Percentiles rank a stretch among this genome's conserved stretches.
Evolutionary conservation across 2,329 filamentous ascomycete genomes (phyloP).

Genomic region (Stemphylium beticola): DNA sequence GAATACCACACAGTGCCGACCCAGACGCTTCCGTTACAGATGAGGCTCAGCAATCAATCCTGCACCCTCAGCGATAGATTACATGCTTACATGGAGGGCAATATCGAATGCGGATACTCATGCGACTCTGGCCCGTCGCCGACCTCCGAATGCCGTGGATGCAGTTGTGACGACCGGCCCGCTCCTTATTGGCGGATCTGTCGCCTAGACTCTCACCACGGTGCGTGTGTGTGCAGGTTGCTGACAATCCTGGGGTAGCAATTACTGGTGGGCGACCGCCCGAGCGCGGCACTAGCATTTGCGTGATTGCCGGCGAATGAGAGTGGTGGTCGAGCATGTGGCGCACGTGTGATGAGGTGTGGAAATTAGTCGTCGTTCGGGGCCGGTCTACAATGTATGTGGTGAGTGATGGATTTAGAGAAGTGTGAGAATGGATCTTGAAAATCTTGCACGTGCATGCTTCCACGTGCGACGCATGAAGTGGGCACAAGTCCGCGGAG

Average conservation of each 20-base stretch:
- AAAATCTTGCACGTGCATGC: no score
- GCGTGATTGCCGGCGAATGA: conserved; percentile 19
- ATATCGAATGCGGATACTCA: neutral
- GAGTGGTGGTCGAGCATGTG: neutral
- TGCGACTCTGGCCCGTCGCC: conserved; percentile 1
- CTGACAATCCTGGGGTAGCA: conserved; percentile 34
- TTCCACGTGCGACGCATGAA: no score
- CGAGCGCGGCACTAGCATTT: conserved; percentile 6
- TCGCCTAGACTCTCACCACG: no score
- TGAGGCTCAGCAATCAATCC: neutral
- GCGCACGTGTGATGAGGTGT: conserved; percentile 30
- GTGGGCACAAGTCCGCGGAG: no score
- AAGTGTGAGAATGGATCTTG: neutral
- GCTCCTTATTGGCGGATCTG: conserved; percentile 9
- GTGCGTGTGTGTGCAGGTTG: neutral
- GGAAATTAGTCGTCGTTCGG: conserved; percentile 18
- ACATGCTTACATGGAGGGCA: neutral
- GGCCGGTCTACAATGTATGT: no score
- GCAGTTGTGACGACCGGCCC: conserved; percentile 8
- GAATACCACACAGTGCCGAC: no score
- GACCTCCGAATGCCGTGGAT: conserved; percentile 2
- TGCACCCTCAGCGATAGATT: neutral
- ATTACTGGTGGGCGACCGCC: conserved; percentile 21
- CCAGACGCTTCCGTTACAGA: no score
- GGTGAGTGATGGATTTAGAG: neutral